phyloP scores from a whole-genome alignment of 1,284 basidiomycete genomes.

The Mycosarcoma mackinlayi region DNA sequence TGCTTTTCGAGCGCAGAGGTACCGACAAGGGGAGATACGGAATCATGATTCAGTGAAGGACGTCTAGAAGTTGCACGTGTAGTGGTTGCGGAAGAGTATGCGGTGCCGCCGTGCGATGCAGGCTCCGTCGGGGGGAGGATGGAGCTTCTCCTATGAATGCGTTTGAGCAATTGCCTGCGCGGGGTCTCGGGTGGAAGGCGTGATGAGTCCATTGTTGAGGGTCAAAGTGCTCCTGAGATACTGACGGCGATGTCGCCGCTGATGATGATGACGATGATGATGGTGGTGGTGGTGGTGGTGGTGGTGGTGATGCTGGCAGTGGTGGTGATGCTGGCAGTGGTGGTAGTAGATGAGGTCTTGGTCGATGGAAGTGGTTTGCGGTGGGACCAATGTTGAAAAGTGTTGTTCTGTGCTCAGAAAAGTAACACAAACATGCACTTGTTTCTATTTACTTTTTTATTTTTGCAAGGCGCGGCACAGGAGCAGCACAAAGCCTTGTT shows the following conservation, averaged over 20 bases:
- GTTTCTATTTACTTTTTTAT: not conserved
- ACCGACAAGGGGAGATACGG: slow-evolving; percentile 9
- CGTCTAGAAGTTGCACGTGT: slow-evolving; percentile 21
- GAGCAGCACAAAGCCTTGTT: too few species aligned
- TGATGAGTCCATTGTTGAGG: slow-evolving; percentile 24
- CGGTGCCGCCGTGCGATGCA: slow-evolving; percentile 9
- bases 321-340: slow-evolving; percentile 4
- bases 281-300: too few species aligned
- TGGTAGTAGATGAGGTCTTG: not conserved
- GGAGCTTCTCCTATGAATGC: slow-evolving; percentile 50
- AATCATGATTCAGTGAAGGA: slow-evolving; percentile 17
- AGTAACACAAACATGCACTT: slow-evolving; percentile 18
- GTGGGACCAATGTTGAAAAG: slow-evolving; percentile 2
- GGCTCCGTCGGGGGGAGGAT: slow-evolving; percentile 31
- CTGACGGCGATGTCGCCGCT: not conserved
- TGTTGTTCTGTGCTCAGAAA: slow-evolving; percentile 20
- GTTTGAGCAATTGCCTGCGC: slow-evolving; percentile 49
- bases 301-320: not conserved
- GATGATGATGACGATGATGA: not conserved
- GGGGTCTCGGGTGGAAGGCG: slow-evolving; percentile 45
- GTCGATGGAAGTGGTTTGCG: not conserved
- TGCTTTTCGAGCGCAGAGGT: slow-evolving; percentile 15
- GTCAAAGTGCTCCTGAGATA: too few species aligned
- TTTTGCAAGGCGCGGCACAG: too few species aligned
- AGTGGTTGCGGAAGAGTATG: slow-evolving; percentile 15